Evolutionary conservation across 768 basidiomycete species (phyloP), one percentile per base, ranked within the genome.

Genomic region (Amanita molliuscula): DNA sequence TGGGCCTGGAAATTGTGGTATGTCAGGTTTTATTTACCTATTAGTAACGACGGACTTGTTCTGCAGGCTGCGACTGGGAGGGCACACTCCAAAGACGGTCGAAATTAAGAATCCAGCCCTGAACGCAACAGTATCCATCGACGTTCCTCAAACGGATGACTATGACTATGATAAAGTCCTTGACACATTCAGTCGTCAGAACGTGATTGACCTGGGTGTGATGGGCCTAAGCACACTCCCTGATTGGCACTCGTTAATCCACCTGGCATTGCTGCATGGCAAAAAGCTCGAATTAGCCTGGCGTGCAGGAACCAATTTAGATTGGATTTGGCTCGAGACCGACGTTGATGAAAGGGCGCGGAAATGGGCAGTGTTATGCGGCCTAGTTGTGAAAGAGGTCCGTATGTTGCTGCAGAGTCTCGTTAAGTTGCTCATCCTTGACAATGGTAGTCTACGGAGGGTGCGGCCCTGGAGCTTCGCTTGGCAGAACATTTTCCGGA

Each of bases 1-100:
- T 97, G 94, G 94, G 72, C 81, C 40, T 96, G 92, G 93, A 75
- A 79, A 47, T 67, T 96, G 41, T 92, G 89, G 92, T 83, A 56
- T 31, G 38, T 34, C 34, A 6, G 20, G 26, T 36, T 6, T 47
- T 44, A 44, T 44, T 40, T 36, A 41, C n/a, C 40, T 40, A 37
- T 42, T 43, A 20, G 48, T 26, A 43, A 26, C 1, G 25, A 20
- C n/a, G 50, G 47, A 42, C 28, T 45, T 11, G 33, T 34, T 31
- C 21, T 28, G 7, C 51, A 91, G 89, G 85, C 76, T 75, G 44
- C 73, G 77, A 46, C 71, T 90, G 26, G 90, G 84, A 2, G 87
- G 88, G 2, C 61, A 74, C 51, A 65, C 96, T 7, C 90, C 94
- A 1, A 58, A 68, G 1, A 68, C 67, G 15, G 68, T 97, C 23